Evolutionary conservation across 2,329 filamentous ascomycete genomes (phyloP).

Genomic region (Atkinsonella texensis): DNA sequence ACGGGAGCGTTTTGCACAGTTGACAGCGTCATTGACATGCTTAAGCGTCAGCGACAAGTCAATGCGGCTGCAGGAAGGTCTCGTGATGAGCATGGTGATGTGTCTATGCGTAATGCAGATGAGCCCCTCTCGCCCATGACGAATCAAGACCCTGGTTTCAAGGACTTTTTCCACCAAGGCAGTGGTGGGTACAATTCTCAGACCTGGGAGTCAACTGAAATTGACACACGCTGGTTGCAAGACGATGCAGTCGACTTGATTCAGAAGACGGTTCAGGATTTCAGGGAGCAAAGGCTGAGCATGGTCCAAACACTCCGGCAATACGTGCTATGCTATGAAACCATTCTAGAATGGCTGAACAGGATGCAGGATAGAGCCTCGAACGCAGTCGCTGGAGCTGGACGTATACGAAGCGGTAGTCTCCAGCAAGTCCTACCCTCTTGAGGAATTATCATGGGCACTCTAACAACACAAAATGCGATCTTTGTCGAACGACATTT

Average conservation of each 20-base stretch:
- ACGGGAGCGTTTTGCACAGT: slow-evolving; percentile 96
- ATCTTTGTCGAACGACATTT: not conserved
- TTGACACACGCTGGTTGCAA: slow-evolving; percentile 53
- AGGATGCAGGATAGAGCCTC: slow-evolving; percentile 28
- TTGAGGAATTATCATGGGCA: not conserved
- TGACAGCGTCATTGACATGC: slow-evolving; percentile 89
- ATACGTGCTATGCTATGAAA: slow-evolving; percentile 95
- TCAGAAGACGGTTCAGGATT: slow-evolving; percentile 79
- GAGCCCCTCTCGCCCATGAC: slow-evolving; percentile 18
- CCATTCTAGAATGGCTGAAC: slow-evolving; percentile 73
- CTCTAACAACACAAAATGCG: not conserved
- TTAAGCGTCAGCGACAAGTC: slow-evolving; percentile 64
- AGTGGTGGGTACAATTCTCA: slow-evolving; percentile 5
- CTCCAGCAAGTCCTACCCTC: slow-evolving; percentile 15
- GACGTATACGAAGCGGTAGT: slow-evolving; percentile 20
- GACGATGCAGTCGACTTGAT: slow-evolving; percentile 67
- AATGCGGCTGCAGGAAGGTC: slow-evolving; percentile 13
- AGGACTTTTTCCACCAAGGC: slow-evolving; percentile 8
- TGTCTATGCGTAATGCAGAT: slow-evolving; percentile 28
- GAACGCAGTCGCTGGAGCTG: slow-evolving; percentile 10
- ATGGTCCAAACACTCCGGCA: slow-evolving; percentile 95
- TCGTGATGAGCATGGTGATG: slow-evolving; percentile 30
- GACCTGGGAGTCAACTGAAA: slow-evolving; percentile 1
- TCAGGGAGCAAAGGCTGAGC: slow-evolving; percentile 75
- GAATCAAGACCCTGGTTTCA: slow-evolving; percentile 13